These are phyloP conservation scores for Neoboletus brunneissimus DNA, from an alignment of 768 basidiomycete genomes.

Conservation along the genomic window DNA sequence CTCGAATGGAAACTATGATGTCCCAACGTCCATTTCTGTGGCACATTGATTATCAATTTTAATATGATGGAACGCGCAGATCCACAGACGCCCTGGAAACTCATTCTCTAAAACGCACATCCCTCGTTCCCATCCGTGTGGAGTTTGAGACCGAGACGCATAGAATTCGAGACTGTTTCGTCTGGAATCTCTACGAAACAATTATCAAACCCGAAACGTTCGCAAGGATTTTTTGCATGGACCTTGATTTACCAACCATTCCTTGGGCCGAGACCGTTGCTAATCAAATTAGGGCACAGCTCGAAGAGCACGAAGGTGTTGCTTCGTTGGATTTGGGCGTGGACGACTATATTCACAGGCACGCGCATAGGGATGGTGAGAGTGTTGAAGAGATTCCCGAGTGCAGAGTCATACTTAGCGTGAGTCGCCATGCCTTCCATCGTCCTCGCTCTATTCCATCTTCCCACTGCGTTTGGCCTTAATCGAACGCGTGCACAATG, in stretches of 20 bases:
- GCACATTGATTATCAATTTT: conserved; percentile 14
- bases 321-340: conserved; percentile 72
- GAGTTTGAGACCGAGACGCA: conserved; percentile 93
- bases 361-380: conserved; percentile 34
- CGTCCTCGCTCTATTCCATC: conserved; percentile 1
- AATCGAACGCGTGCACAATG: conserved; percentile 17
- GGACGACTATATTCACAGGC: conserved; percentile 21
- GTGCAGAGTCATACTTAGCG: conserved; percentile 79
- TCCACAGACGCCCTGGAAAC: conserved; percentile 59
- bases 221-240: conserved; percentile 81
- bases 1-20: conserved; percentile 5
- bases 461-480: conserved; percentile 15
- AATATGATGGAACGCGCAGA: conserved; percentile 39
- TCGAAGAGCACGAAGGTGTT: conserved; percentile 86
- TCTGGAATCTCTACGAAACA: conserved; percentile 93
- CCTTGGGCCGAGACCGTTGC: conserved; percentile 78
- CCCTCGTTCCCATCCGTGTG: conserved; percentile 88
- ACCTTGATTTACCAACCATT: conserved; percentile 70
- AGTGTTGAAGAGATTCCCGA: conserved; percentile 65
- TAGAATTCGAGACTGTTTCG: conserved; percentile 90
- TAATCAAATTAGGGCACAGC: conserved; percentile 83
- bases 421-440: conserved; percentile 35
- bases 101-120: conserved; percentile 52
- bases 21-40: conserved; percentile 17
- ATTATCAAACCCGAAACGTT: conserved; percentile 83